A percentile compares a stretch with the other conserved stretches of the same genome.
Conservation (phyloP, 1,139 yeast species). For the Lodderomyces orthopsilosis region DNA sequence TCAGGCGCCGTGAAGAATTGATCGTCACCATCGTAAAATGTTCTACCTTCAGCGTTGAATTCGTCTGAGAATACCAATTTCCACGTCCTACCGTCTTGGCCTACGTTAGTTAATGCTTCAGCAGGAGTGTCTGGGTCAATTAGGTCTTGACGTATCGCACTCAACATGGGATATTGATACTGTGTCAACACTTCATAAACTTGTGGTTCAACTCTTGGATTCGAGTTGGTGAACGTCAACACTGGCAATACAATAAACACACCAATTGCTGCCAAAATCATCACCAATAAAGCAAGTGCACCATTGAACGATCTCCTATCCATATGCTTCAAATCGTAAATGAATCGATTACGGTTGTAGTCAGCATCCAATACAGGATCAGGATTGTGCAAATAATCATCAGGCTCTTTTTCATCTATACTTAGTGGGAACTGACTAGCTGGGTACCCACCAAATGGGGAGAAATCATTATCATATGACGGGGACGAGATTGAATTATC, state of each 20-base stretch:
- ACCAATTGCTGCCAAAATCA: conserved; percentile 57
- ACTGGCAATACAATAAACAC: conserved; percentile 73
- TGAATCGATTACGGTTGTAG: conserved; percentile 62
- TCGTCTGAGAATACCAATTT: conserved; percentile 75
- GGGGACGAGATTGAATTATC: neutral
- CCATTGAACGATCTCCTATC: conserved; percentile 60
- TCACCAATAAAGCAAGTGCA: conserved; percentile 47
- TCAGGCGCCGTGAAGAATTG: conserved; percentile 80
- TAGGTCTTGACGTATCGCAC: conserved; percentile 59
- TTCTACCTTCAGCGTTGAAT: conserved; percentile 76
- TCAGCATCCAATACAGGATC: conserved; percentile 87
- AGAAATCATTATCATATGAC: conserved; percentile 31
- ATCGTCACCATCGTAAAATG: conserved; percentile 79
- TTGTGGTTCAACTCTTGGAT: conserved; percentile 21
- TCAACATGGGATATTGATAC: conserved; percentile 58
- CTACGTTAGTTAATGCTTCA: conserved; percentile 42
- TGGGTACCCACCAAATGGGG: conserved; percentile 95
- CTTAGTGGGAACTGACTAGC: conserved; percentile 81
- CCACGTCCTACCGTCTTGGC: conserved; percentile 62
- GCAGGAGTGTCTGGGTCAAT: conserved; percentile 80
- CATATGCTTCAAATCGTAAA: conserved; percentile 57
- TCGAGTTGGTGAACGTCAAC: conserved; percentile 59
- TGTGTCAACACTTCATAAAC: conserved; percentile 46
- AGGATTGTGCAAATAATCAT: conserved; percentile 89
- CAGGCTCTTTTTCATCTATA: conserved; percentile 87